Base-by-base conservation (phyloP, 73 alveolate species). In the Uronychia setigera region DNA sequence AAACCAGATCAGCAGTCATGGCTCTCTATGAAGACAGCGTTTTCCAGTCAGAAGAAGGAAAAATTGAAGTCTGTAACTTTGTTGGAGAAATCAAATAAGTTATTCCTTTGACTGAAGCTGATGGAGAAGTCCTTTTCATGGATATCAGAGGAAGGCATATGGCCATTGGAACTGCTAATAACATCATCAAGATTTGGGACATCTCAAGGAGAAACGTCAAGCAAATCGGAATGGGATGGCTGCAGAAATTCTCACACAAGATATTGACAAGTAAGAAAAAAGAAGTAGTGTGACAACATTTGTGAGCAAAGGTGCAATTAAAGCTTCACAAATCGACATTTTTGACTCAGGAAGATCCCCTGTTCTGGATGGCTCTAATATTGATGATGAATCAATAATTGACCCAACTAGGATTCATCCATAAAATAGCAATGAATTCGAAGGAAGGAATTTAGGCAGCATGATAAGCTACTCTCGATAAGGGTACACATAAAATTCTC, bases 81-180 rank as follows among this genome's bases (percentile, higher is more conserved):
- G 92, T 93, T 74, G 99, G 99, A 30, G 98, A 94, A 88, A 91
- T 93, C 34, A 98, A 96, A 79, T 94, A 97, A 75, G 93, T 86
- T 33, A 86, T 94, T n/a, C 95, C 96, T 31, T 87, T 98, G 90
- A 90, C 98, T 31, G 99, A 94, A 81, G 80, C 94, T 78, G 98
- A 98, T 81, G 99, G 99, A 25, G 99, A 94, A 46, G 96, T 98
- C 19, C 83, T 77, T 58, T 86, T 90, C 67, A 93, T 97, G 78
- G 95, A 98, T 78, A 92, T 94, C 33, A 91, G 87, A 60, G 88
- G 94, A 11, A 95, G 94, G 80, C 83, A 79, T 81, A 87, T 98
- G 95, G 98, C 98, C 28, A 95, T 82, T 74, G 84, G 76, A 74
- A 90, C 95, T 1, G 29, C 87, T 29, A 79, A 85, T 80, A 85